Evolutionary conservation across 1,139 yeast species (phyloP).

Genomic region (Yamadazyma oceani): DNA sequence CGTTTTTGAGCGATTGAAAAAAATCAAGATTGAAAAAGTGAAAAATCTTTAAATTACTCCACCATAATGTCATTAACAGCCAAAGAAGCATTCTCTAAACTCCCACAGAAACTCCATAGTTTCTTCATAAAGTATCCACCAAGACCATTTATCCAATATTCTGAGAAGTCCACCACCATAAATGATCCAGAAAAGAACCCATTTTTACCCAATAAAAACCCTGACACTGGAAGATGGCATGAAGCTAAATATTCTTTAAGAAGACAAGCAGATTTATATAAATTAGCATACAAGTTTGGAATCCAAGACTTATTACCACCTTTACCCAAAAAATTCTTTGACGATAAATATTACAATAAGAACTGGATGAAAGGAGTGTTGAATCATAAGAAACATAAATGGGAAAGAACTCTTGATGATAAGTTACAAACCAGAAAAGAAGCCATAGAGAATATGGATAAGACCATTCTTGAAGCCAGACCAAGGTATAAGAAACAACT

Average conservation of each 20-base stretch:
- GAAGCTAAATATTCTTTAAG: constrained; percentile 79
- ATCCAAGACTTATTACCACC: constrained; percentile 78
- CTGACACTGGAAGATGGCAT: constrained; percentile 74
- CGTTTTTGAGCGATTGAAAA: background rate
- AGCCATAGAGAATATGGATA: constrained; percentile 75
- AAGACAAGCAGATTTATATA: constrained; percentile 82
- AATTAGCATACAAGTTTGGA: constrained; percentile 81
- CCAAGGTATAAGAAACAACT: constrained; percentile 61
- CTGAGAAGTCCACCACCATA: constrained; percentile 62
- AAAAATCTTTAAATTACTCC: constrained; percentile 1
- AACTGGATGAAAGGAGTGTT: constrained; percentile 76
- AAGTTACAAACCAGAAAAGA: constrained; percentile 61
- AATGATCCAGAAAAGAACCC: constrained; percentile 79
- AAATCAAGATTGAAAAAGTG: background rate
- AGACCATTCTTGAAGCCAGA: constrained; percentile 62
- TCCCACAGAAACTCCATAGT: constrained; percentile 70
- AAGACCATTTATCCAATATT: constrained; percentile 67
- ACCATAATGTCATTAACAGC: constrained; percentile 26
- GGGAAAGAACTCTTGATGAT: constrained; percentile 68
- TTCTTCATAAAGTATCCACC: constrained; percentile 89
- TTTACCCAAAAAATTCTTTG: constrained; percentile 71
- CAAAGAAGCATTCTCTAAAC: constrained; percentile 50
- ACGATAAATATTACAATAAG: constrained; percentile 72
- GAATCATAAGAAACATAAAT: constrained; percentile 76
- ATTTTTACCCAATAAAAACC: constrained; percentile 81